Conservation (phyloP, 164 flowering plant species). For the Nymphaea colorata region DNA sequence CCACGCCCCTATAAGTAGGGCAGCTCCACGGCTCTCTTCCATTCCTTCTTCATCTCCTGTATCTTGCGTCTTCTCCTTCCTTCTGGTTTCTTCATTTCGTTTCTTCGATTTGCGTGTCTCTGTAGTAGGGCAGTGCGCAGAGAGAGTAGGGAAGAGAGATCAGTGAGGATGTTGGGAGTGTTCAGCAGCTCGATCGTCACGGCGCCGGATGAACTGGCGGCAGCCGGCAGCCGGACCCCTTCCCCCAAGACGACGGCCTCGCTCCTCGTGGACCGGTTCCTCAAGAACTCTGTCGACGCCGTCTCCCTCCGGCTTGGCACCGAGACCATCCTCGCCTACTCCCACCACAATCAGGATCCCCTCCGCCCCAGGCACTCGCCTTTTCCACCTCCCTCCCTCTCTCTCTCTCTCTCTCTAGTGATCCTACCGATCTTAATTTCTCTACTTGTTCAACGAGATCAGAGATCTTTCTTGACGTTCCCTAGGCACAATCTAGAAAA, state of each 20-base stretch:
- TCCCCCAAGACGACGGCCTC: conserved; percentile 58
- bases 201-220: conserved; percentile 80
- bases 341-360: conserved; percentile 53
- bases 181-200: conserved; percentile 67
- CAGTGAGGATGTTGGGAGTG: conserved; percentile 57
- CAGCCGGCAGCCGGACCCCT: conserved; percentile 79
- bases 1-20: no score
- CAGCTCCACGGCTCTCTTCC: no score
- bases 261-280: conserved; percentile 41
- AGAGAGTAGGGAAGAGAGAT: background rate
- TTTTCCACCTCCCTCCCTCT: background rate
- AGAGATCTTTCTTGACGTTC: no score
- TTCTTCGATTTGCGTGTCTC: background rate
- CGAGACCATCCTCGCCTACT: conserved; percentile 50
- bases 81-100: background rate
- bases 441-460: no score
- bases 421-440: no score
- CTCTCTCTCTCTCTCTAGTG: no score
- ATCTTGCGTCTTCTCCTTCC: background rate
- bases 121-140: background rate
- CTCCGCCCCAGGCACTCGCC: conserved; percentile 53
- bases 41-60: background rate
- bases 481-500: no score
- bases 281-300: conserved; percentile 28
- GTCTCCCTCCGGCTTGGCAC: conserved; percentile 56